Conservation (phyloP, 2,329 filamentous ascomycete species). For the Fulvia fulva region DNA sequence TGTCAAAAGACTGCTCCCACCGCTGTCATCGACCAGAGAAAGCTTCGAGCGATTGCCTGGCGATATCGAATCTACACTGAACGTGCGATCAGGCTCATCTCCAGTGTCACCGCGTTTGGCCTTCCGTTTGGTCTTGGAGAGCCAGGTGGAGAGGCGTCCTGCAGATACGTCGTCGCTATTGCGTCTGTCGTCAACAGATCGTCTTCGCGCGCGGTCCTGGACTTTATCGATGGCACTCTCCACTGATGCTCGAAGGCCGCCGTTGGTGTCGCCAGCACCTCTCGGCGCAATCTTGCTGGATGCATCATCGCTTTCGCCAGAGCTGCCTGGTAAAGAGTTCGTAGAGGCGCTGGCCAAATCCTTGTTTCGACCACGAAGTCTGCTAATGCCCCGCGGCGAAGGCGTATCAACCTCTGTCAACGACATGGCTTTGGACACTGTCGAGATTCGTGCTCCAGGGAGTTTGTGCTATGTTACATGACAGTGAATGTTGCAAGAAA, state of each 20-base stretch:
- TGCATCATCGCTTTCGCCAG: constrained; percentile 25
- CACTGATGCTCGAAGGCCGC: constrained; percentile 31
- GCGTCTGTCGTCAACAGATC: constrained; percentile 37
- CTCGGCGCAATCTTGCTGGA: constrained; percentile 16
- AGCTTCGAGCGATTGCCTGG: constrained; percentile 24
- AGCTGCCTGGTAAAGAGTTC: constrained; percentile 26
- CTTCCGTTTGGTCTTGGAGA: constrained; percentile 28
- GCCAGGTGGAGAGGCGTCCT: constrained; percentile 51
- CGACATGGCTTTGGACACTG: neutral
- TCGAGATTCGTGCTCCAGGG: neutral
- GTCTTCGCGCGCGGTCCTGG: constrained; percentile 33
- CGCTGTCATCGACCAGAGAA: constrained; percentile 42
- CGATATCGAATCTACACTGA: constrained; percentile 36
- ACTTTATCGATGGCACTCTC: constrained; percentile 41
- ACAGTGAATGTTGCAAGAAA: neutral
- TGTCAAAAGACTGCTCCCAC: constrained; percentile 47
- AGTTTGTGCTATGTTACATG: neutral
- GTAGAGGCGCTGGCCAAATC: constrained; percentile 27
- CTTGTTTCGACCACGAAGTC: constrained; percentile 29
- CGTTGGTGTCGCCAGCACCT: constrained; percentile 1
- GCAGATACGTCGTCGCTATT: constrained; percentile 37
- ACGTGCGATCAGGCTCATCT: constrained; percentile 16
- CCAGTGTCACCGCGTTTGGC: constrained; percentile 14
- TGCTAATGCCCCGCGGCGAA: constrained; percentile 27
- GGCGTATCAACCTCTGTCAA: constrained; percentile 8